These are phyloP conservation scores for Phytophthora syringae DNA, from an alignment of 352 stramenopile genomes.

Conservation along the genomic window DNA sequence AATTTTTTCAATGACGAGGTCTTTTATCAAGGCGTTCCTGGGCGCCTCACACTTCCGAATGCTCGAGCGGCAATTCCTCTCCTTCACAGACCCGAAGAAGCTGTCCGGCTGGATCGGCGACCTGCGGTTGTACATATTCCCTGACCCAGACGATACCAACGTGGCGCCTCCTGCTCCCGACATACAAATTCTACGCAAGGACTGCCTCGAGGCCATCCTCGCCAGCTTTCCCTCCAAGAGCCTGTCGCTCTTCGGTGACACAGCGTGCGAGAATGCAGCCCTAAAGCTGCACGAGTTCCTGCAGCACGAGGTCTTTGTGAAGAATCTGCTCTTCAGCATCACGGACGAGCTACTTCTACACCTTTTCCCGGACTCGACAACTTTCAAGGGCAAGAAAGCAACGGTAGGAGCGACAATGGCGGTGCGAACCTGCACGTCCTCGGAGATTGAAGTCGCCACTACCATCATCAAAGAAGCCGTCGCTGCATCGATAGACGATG, in stretches of 20 bases:
- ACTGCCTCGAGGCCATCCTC: constrained; percentile 75
- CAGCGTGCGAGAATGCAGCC: constrained; percentile 71
- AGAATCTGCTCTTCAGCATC: constrained; percentile 86
- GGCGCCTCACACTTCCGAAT: constrained; percentile 82
- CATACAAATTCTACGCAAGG: constrained; percentile 63
- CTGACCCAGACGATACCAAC: constrained; percentile 29
- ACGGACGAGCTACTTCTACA: constrained; percentile 78
- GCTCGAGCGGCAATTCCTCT: constrained; percentile 84
- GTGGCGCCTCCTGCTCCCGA: constrained; percentile 33
- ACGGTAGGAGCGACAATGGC: constrained; percentile 1
- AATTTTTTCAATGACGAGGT: constrained; percentile 83
- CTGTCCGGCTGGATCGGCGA: constrained; percentile 59
- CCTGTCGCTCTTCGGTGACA: constrained; percentile 82
- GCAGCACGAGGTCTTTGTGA: constrained; percentile 89
- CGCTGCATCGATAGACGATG: constrained; percentile 34
- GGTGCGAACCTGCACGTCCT: constrained; percentile 7
- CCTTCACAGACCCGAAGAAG: constrained; percentile 77
- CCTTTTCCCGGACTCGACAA: constrained; percentile 72
- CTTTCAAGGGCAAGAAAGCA: constrained; percentile 58
- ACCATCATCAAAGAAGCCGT: constrained; percentile 24
- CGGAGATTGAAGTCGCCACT: constrained; percentile 25
- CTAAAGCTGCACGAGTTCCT: constrained; percentile 89
- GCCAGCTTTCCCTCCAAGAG: constrained; percentile 73
- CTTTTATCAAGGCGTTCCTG: constrained; percentile 83
- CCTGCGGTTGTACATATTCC: constrained; percentile 73